phyloP scores from a whole-genome alignment of 202 grass and related monocot species.

The Carex sylvatica region DNA sequence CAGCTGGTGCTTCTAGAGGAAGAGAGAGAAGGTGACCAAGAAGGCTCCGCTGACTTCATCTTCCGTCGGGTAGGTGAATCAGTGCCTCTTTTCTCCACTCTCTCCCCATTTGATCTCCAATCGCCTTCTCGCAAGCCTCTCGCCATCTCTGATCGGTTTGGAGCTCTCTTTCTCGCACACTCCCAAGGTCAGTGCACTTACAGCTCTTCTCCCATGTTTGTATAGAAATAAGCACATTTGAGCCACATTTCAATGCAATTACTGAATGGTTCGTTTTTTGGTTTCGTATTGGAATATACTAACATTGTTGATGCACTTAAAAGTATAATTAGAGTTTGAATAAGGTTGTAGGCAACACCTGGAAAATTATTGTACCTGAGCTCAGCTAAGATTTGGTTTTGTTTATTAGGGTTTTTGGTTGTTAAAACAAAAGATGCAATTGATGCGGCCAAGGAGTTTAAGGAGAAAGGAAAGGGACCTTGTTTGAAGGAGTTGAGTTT shows the following conservation, averaged over 20 bases:
- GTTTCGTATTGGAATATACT: background rate
- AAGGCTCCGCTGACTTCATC: conserved; percentile 55
- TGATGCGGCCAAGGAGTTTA: conserved; percentile 50
- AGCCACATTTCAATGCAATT: background rate
- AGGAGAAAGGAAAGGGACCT: conserved; percentile 67
- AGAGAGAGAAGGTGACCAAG: conserved; percentile 56
- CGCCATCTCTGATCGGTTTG: conserved; percentile 48
- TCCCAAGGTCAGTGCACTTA: conserved; percentile 33
- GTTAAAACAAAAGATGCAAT: conserved; percentile 71
- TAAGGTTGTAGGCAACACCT: background rate
- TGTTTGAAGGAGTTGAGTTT: conserved; percentile 61
- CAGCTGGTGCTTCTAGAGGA: conserved; percentile 57
- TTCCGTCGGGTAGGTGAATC: conserved; percentile 71
- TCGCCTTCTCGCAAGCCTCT: conserved; percentile 51
- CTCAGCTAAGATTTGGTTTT: conserved; percentile 4
- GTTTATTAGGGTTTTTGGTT: conserved; percentile 68
- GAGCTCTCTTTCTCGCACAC: conserved; percentile 56
- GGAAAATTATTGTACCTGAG: background rate
- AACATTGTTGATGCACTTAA: background rate
- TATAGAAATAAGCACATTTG: background rate
- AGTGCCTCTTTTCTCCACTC: conserved; percentile 43
- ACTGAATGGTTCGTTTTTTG: background rate
- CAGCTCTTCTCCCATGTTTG: background rate
- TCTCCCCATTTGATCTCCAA: conserved; percentile 49
- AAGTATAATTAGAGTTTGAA: background rate